Evolutionary conservation across 495 filamentous ascomycete genomes (phyloP), one percentile per base, ranked within the genome.

Genomic region (Acidiella bohemica): DNA sequence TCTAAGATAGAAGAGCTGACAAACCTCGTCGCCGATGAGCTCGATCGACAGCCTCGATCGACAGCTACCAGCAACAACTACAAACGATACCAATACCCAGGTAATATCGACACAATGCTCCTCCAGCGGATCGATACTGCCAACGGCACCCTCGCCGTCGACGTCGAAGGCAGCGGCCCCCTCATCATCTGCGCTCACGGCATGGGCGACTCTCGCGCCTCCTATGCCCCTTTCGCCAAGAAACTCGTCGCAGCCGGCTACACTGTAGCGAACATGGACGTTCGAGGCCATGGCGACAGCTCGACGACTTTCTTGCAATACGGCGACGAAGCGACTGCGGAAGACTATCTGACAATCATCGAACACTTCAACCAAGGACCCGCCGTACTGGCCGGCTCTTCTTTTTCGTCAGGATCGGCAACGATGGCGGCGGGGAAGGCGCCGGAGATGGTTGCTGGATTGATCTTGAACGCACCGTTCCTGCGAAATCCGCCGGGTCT

Each of bases 281-380:
- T 17, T 23, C 36, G 36, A 4, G 36, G 36, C 36, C 36, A 39
- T 23, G 36, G 36, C 36, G 36, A 39, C 4, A 39, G 36, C 36
- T 25, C 20, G 4, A 39, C 36, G 3, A 24, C 11, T 9, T 39
- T 39, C 36, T 25, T 12, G 20, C 23, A 24, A n/a, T 26, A 39
- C 23, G 36, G 36, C 4, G 36, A 39, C 23, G 4, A 4, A 12
- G 36, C 36, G n/a, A 5, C 5, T n/a, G 36, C 36, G 4, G 36
- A 24, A 5, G 36, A 39, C 36, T 39, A 17, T 23, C 36, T 39
- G 20, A 39, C 36, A 4, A 17, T 26, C 11, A 17, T 19, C 11
- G 14, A 39, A n/a, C 20, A 39, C 14, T 17, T 39, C n/a, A 39
- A 39, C 11, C 13, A 25, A 14, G 36, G 36, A 4, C 36, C 36